Base-by-base conservation (phyloP, 2,329 filamentous ascomycete genomes). In the Xylogone sp. region DNA sequence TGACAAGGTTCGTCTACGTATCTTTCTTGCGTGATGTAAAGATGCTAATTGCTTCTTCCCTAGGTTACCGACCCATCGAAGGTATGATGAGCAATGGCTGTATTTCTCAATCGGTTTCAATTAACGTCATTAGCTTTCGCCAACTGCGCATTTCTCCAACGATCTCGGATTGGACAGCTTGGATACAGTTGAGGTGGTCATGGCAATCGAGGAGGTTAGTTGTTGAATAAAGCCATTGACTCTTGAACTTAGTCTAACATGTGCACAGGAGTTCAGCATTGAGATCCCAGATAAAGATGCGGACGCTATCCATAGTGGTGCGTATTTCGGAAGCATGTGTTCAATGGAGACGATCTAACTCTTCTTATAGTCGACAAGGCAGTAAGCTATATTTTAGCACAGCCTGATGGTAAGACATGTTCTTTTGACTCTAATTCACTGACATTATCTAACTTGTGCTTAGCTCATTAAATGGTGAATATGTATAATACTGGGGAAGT, bases 171-270 rank as follows among this genome's bases (percentile, higher is more conserved):
- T 99, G 66, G 94, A 99, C 79, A 95, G 88, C 76, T 83, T 99
- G 73, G 94, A 99, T 73, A 97, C 94, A 58, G 94, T 99, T 59
- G 94, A 99, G 81, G 94, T 99, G 62, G 94, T 99, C 65, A 99
- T 99, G 94, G 94, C 94, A 61, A 97, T 99, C 75, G 94, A 99
- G 83, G 94, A 99, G 86, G 88, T 91, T 63, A 50, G 58, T 57
- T 49, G 53, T 46, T 31, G 16, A 18, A 39, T 6, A 16, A 18
- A 16, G 8, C 34, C 34, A 39, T 39, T 39, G 34, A 16, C n/a
- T 13, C n/a, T 16, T 39, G 5, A 39, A 18, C n/a, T 16, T 39
- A 21, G 52, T 46, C 61, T 67, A 50, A 71, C 58, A 13, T 45
- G 58, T 45, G 62, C 60, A 53, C 51, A 61, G 76, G 78, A 85